Conservation (phyloP, 1,284 basidiomycete genomes). For the Moesziomyces sp. region DNA sequence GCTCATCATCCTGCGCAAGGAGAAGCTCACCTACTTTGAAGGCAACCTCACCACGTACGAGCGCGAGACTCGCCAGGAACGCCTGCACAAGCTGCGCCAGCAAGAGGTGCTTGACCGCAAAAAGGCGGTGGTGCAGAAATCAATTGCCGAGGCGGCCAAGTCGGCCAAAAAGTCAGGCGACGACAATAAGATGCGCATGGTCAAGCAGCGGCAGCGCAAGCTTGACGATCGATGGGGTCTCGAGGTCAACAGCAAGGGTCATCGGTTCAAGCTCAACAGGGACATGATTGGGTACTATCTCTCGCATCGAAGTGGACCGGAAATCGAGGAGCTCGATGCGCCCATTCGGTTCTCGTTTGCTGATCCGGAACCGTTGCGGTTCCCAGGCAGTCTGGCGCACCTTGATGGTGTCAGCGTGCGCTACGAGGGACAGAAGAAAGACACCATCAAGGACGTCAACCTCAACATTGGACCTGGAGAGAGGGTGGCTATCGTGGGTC, state of each 20-base stretch:
- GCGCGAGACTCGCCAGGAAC: slow-evolving; percentile 72
- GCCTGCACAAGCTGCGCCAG: slow-evolving; percentile 71
- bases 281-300: slow-evolving; percentile 71
- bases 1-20: slow-evolving; percentile 75
- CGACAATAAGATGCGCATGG: slow-evolving; percentile 74
- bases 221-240: slow-evolving; percentile 74
- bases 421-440: slow-evolving; percentile 67
- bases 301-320: slow-evolving; percentile 71
- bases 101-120: slow-evolving; percentile 74
- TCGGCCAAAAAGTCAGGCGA: slow-evolving; percentile 75
- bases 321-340: slow-evolving; percentile 72
- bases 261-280: slow-evolving; percentile 76
- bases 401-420: slow-evolving; percentile 72
- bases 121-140: slow-evolving; percentile 70
- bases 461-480: slow-evolving; percentile 74
- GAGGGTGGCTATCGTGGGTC: slow-evolving; percentile 74
- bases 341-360: slow-evolving; percentile 72
- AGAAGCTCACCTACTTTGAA: slow-evolving; percentile 74
- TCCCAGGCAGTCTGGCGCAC: slow-evolving; percentile 72
- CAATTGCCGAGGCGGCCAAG: slow-evolving; percentile 71
- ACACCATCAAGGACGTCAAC: slow-evolving; percentile 72
- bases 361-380: slow-evolving; percentile 71
- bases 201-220: slow-evolving; percentile 76
- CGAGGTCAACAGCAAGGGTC: slow-evolving; percentile 71
- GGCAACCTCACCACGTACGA: slow-evolving; percentile 75